Evolutionary conservation across 176 grass and related monocot species (phyloP).

Genomic region (Aegilops sharonensis): DNA sequence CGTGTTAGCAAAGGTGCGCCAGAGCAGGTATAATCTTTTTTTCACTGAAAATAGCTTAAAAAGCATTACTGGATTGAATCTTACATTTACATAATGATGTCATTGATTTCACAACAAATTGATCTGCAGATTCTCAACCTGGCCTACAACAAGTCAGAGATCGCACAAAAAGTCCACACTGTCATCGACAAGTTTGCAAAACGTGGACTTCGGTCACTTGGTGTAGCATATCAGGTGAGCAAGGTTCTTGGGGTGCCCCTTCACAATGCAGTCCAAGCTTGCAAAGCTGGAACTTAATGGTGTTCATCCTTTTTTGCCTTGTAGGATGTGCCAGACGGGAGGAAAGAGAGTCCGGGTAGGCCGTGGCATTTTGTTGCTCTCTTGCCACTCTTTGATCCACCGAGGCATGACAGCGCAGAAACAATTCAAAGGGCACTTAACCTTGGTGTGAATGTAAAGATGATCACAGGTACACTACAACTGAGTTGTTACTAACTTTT

Average conservation of each 20-base stretch:
- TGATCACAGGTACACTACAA: slow-evolving; percentile 51
- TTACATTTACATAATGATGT: neutral
- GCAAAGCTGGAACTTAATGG: neutral
- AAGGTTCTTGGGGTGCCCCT: neutral
- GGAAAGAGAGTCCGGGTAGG: slow-evolving; percentile 50
- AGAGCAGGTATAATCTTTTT: slow-evolving; percentile 40
- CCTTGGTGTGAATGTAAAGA: slow-evolving; percentile 66
- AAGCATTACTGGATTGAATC: too few species aligned
- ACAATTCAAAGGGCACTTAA: slow-evolving; percentile 58
- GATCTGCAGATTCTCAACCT: slow-evolving; percentile 47
- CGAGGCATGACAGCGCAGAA: slow-evolving; percentile 57
- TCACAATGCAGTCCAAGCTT: neutral
- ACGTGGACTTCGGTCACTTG: slow-evolving; percentile 54
- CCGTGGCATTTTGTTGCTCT: slow-evolving; percentile 58
- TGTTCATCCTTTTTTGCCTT: neutral
- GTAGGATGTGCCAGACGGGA: slow-evolving; percentile 47
- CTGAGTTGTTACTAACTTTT: neutral
- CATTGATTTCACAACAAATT: slow-evolving; percentile 8
- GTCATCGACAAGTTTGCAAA: slow-evolving; percentile 57
- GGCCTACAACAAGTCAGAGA: slow-evolving; percentile 45
- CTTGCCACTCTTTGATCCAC: slow-evolving; percentile 66
- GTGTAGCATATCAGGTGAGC: slow-evolving; percentile 51
- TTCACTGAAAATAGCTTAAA: neutral
- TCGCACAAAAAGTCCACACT: slow-evolving; percentile 44
- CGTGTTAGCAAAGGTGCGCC: slow-evolving; percentile 64